A percentile compares a stretch with the other conserved stretches of the same genome.
phyloP scores from a whole-genome alignment of 2,329 filamentous ascomycete species.

The Aspergillus aculeatus region DNA sequence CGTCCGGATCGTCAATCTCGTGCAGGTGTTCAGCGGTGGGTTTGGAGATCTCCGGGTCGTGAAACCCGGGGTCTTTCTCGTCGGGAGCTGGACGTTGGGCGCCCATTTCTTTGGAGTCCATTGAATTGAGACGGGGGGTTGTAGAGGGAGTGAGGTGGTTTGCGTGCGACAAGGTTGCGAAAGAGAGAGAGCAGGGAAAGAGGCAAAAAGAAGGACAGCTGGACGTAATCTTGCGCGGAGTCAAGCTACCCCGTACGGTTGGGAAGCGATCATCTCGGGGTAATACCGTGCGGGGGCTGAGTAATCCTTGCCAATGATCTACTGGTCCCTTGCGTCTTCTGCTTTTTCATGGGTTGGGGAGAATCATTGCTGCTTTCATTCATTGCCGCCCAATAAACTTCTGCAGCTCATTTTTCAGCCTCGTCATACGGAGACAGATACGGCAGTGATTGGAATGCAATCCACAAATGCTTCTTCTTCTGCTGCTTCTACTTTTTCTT shows the following conservation, averaged over 20 bases:
- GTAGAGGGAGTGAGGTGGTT: background rate
- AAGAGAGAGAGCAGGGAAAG: background rate
- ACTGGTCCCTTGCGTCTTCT: background rate
- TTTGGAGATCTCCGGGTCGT: background rate
- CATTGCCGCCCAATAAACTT: background rate
- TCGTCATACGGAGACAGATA: background rate
- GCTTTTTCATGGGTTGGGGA: background rate
- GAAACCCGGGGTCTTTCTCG: background rate
- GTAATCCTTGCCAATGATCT: background rate
- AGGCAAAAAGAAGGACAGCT: background rate
- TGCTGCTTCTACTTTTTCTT: background rate
- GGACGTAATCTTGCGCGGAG: too few relatives aligned
- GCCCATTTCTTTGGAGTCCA: background rate
- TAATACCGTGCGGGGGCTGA: background rate
- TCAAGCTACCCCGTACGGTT: too few relatives aligned
- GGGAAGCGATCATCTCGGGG: too few relatives aligned
- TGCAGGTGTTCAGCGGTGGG: background rate
- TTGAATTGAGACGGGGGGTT: background rate
- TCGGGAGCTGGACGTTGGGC: background rate
- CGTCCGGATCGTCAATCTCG: slow-evolving; percentile 57
- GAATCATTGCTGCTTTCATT: background rate
- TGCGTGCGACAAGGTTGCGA: background rate
- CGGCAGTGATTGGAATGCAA: background rate
- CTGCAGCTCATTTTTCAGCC: background rate
- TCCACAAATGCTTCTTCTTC: background rate